phyloP scores from a whole-genome alignment of 495 filamentous ascomycete genomes.

The Xylaria sp. region DNA sequence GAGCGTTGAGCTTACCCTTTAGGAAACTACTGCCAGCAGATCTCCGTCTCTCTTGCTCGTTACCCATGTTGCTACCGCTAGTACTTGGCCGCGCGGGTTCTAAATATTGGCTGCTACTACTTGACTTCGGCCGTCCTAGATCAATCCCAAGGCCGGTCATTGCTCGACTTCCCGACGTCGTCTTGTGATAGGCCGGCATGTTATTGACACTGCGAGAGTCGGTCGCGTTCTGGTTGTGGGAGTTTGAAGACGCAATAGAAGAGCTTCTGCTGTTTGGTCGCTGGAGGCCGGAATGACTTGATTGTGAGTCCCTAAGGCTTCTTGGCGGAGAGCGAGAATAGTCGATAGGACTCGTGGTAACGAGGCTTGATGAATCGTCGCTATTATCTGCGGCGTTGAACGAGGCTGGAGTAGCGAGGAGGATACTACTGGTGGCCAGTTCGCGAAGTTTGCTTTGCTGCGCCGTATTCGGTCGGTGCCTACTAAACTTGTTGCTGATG shows the following conservation, averaged over 20 bases:
- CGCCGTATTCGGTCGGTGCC: conserved; percentile 78
- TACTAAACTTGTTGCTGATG: conserved; percentile 94
- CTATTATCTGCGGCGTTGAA: conserved; percentile 51
- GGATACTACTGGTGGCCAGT: conserved; percentile 68
- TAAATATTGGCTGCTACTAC: conserved; percentile 32
- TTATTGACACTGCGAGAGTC: conserved; percentile 33
- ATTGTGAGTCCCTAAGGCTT: conserved; percentile 49
- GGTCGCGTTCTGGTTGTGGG: conserved; percentile 36
- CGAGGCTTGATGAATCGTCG: conserved; percentile 58
- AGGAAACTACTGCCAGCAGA: conserved; percentile 42
- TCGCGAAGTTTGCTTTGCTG: conserved; percentile 83
- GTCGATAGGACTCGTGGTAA: conserved; percentile 54
- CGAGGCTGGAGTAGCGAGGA: conserved; percentile 51
- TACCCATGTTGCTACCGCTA: conserved; percentile 24
- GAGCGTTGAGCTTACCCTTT: conserved; percentile 48
- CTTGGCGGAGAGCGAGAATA: conserved; percentile 58
- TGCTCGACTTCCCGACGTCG: conserved; percentile 46
- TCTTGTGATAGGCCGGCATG: conserved; percentile 47
- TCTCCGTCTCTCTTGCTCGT: conserved; percentile 35
- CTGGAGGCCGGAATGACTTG: conserved; percentile 46
- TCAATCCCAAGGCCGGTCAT: conserved; percentile 39
- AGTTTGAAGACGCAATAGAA: conserved; percentile 54
- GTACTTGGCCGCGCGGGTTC: conserved; percentile 32
- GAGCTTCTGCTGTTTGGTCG: conserved; percentile 53
- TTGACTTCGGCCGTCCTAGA: conserved; percentile 38